phyloP scores from a whole-genome alignment of 164 flowering plant genomes.

The Vitis cinerea region DNA sequence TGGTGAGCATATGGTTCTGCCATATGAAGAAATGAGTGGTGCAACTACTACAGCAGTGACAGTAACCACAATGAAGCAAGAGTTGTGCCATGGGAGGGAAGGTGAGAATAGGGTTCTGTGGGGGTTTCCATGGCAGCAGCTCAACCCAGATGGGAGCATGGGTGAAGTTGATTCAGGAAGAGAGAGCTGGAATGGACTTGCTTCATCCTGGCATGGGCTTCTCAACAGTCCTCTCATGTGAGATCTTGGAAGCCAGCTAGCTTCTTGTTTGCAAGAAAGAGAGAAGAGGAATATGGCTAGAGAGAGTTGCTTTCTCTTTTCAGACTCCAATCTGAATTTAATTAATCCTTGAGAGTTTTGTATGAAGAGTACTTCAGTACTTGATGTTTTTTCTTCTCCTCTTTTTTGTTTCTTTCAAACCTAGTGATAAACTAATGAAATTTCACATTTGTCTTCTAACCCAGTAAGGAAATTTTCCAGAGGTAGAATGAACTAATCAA shows the following conservation, averaged over 20 bases:
- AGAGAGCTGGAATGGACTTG: slow-evolving; percentile 63
- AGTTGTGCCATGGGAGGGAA: slow-evolving; percentile 27
- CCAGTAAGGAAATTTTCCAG: slow-evolving; percentile 9
- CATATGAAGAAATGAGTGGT: slow-evolving; percentile 28
- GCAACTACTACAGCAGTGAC: slow-evolving; percentile 36
- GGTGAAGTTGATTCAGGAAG: slow-evolving; percentile 42
- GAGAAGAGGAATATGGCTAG: neutral
- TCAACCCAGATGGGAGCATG: slow-evolving; percentile 34
- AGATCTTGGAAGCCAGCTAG: slow-evolving; percentile 3
- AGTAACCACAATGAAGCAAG: slow-evolving; percentile 56
- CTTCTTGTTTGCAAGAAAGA: neutral
- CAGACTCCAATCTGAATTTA: slow-evolving; percentile 3
- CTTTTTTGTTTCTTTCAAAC: neutral
- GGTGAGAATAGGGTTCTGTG: slow-evolving; percentile 38
- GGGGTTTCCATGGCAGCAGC: slow-evolving; percentile 73
- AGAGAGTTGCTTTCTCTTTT: slow-evolving; percentile 8
- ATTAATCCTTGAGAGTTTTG: slow-evolving; percentile 12
- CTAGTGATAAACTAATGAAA: slow-evolving; percentile 19
- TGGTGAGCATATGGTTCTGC: slow-evolving; percentile 21
- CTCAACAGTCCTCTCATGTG: slow-evolving; percentile 76
- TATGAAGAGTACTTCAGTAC: slow-evolving; percentile 14
- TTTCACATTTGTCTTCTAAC: slow-evolving; percentile 25
- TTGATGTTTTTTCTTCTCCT: slow-evolving; percentile 5
- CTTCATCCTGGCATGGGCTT: slow-evolving; percentile 73
- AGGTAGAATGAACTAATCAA: neutral